Percentiles rank a stretch among this genome's conserved stretches.
Evolutionary conservation across 1,139 yeast genomes (phyloP).

Genomic region (Lizanozyma gosingica): DNA sequence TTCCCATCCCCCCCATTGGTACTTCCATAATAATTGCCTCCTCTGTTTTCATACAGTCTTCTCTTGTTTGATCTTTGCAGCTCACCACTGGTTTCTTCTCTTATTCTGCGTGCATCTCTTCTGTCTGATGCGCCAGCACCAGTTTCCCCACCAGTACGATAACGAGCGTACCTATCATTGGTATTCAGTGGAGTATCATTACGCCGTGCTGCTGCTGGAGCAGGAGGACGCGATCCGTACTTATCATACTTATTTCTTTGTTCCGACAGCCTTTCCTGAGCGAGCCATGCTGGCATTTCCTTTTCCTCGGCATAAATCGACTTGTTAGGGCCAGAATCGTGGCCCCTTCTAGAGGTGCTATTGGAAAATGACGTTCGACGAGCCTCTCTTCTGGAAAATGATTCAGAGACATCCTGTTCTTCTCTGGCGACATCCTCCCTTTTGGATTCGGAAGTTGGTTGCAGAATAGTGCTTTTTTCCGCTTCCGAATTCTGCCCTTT

Average conservation of each 20-base stretch:
- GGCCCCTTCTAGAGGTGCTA: neutral
- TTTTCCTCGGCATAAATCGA: conserved; percentile 14
- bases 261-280: conserved; percentile 10
- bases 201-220: conserved; percentile 2
- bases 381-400: conserved; percentile 20
- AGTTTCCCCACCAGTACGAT: conserved; percentile 6
- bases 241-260: conserved; percentile 30
- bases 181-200: neutral
- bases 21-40: neutral
- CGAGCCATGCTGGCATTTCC: conserved; percentile 36
- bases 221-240: conserved; percentile 19
- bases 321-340: conserved; percentile 12
- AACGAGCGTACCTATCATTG: conserved; percentile 23
- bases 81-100: conserved; percentile 5
- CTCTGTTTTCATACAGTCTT: neutral
- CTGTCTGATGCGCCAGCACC: neutral
- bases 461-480: no score
- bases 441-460: no score
- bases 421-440: conserved; percentile 5
- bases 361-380: conserved; percentile 3
- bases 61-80: conserved; percentile 1
- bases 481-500: no score
- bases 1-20: conserved; percentile 7
- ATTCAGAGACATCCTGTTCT: conserved; percentile 9
- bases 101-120: conserved; percentile 5